Evolutionary conservation across 441 rosid genomes (phyloP), one percentile per base, ranked within the genome.

Genomic region (Raphanus hybrid): DNA sequence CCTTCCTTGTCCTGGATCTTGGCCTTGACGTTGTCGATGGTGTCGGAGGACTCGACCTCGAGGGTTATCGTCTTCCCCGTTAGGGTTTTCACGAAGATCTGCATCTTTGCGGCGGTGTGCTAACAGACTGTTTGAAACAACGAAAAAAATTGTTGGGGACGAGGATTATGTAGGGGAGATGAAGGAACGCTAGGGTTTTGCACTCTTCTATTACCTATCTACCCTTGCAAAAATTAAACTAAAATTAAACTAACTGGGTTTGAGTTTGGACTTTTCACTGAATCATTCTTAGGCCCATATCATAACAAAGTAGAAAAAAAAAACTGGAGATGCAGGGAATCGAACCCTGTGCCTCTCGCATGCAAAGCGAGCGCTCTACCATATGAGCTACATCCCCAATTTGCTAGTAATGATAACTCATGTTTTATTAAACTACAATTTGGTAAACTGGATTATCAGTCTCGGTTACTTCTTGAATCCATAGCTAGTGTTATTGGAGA

Each of bases 291-390:
- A 23, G 37, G 70, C 80, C 74, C 4, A 8, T 35, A 0, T 0
- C 11, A 0, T 3, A 1, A 2, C 1, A 27, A 29, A 27, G 0
- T 27, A 4, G 2, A 7, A 1, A 3, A 1, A 29, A 57, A 41
- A 11, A 18, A 23, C 1, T 60, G 89, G 91, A 87, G 90, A 85
- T 80, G 85, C 89, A 84, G 87, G 92, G 95, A 87, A 90, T 94
- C 97, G 97, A 91, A 92, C 93, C 90, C 91, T 85, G 90, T 86
- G 86, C 97, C 94, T 87, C 92, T 91, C 91, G 93, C 94, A 91
- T 87, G 94, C 94, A 87, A 87, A 90, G 92, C 92, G 87, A 90
- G 87, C 92, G 90, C 93, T 90, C 92, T 88, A 85, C 96, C 96
- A 89, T 84, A 80, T 90, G 96, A 93, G 97, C 94, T 90, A 92